A percentile compares a stretch with the other conserved stretches of the same genome.
phyloP scores from a whole-genome alignment of 495 filamentous ascomycete species.

The Cudoniella acicularis region DNA sequence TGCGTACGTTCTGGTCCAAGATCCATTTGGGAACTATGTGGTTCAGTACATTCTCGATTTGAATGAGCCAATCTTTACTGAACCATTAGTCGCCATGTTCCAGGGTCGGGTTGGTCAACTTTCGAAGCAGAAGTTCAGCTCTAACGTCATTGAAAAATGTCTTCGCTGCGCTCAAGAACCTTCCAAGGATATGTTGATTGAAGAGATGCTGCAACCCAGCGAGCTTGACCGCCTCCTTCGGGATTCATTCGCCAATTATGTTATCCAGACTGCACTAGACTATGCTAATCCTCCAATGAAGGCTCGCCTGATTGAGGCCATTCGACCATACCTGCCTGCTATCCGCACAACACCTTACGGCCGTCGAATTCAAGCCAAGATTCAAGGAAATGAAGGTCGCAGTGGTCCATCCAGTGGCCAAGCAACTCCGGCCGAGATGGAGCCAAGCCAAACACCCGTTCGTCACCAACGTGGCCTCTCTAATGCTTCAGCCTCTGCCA shows the following conservation, averaged over 20 bases:
- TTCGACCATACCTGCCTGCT: slow-evolving; percentile 75
- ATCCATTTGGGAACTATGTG: slow-evolving; percentile 98
- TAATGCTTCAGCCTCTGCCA: slow-evolving; percentile 14
- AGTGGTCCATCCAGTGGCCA: slow-evolving; percentile 27
- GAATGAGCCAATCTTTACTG: slow-evolving; percentile 74
- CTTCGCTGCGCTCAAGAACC: slow-evolving; percentile 69
- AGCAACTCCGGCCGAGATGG: slow-evolving; percentile 24
- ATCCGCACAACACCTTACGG: slow-evolving; percentile 90
- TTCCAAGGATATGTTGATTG: slow-evolving; percentile 74
- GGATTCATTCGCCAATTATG: slow-evolving; percentile 94
- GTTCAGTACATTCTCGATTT: slow-evolving; percentile 97
- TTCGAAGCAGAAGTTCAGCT: slow-evolving; percentile 98
- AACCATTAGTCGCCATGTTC: slow-evolving; percentile 78
- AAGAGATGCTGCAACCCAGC: slow-evolving; percentile 68
- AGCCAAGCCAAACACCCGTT: slow-evolving; percentile 10
- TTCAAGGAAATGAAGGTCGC: slow-evolving; percentile 38
- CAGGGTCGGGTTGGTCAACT: slow-evolving; percentile 65
- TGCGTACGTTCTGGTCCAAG: slow-evolving; percentile 80
- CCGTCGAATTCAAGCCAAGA: slow-evolving; percentile 85
- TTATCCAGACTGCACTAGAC: slow-evolving; percentile 93
- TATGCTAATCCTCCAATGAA: slow-evolving; percentile 71
- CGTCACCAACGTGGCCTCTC: slow-evolving; percentile 24
- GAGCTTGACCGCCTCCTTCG: slow-evolving; percentile 85
- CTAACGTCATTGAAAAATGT: slow-evolving; percentile 97
- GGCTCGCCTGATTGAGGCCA: slow-evolving; percentile 68